phyloP scores from a whole-genome alignment of 305 asterid species.

The Solanum hybrid region DNA sequence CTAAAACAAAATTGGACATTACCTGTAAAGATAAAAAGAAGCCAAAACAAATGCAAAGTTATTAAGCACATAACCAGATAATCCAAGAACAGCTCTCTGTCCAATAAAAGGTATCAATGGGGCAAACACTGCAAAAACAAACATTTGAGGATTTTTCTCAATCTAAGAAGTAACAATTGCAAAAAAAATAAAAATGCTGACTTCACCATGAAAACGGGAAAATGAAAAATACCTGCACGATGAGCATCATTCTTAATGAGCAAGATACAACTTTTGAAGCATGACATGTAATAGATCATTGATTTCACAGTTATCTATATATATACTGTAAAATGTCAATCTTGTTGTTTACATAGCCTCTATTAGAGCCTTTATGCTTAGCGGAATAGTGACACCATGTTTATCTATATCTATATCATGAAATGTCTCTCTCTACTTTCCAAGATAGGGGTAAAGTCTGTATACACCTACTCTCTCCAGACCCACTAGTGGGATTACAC shows the following conservation, averaged over 20 bases:
- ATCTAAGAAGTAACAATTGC: not conserved
- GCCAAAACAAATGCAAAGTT: slow-evolving; percentile 66
- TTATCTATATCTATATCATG: not conserved
- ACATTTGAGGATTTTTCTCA: not conserved
- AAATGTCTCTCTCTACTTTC: not conserved
- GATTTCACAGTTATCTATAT: not conserved
- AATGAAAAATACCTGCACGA: not conserved
- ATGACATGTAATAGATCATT: not conserved
- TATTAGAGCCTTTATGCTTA: not conserved
- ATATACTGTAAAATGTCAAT: not conserved
- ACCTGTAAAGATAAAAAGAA: slow-evolving; percentile 69
- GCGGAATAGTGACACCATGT: not conserved
- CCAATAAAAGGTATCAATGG: slow-evolving; percentile 82
- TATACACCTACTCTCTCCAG: not conserved
- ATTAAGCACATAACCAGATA: slow-evolving; percentile 75
- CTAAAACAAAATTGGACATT: slow-evolving; percentile 7
- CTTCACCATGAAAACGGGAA: not conserved
- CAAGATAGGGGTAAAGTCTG: not conserved
- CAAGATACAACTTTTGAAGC: not conserved
- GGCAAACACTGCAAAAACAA: slow-evolving; percentile 57
- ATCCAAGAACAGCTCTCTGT: slow-evolving; percentile 74
- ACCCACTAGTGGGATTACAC: not conserved
- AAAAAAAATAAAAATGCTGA: not conserved
- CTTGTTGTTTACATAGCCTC: not conserved
- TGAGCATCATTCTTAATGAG: not conserved